A percentile compares a stretch with the other conserved stretches of the same genome.
phyloP scores from a whole-genome alignment of 1,139 yeast species.

The Scheffersomyces parashehatae region DNA sequence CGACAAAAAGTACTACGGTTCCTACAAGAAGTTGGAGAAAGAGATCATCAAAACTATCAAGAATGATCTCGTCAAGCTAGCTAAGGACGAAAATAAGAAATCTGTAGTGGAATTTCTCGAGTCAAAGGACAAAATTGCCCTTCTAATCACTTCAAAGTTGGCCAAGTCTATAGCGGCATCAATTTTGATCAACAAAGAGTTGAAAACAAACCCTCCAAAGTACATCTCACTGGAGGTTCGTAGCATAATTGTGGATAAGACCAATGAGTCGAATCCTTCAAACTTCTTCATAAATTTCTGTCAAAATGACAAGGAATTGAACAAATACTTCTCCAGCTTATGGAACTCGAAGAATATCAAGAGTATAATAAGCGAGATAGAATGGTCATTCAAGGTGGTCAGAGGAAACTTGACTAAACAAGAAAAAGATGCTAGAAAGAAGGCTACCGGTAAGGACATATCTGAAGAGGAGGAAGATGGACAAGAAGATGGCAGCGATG shows the following conservation, averaged over 20 bases:
- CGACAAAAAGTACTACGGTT: conserved; percentile 51
- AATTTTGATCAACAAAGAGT: conserved; percentile 27
- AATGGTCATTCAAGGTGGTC: conserved; percentile 59
- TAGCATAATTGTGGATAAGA: conserved; percentile 27
- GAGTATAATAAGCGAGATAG: conserved; percentile 47
- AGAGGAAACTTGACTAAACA: conserved; percentile 56
- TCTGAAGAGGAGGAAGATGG: conserved; percentile 13
- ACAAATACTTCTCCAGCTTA: conserved; percentile 54
- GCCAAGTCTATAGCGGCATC: conserved; percentile 27
- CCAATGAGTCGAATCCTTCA: conserved; percentile 41
- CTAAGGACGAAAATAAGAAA: conserved; percentile 23
- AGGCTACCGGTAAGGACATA: conserved; percentile 24
- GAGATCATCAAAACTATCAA: conserved; percentile 32
- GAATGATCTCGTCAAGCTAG: conserved; percentile 21
- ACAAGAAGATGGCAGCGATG: background rate
- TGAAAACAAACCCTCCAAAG: conserved; percentile 31
- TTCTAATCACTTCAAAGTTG: conserved; percentile 35
- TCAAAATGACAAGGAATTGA: conserved; percentile 39
- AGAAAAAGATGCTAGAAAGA: conserved; percentile 36
- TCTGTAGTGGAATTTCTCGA: conserved; percentile 20
- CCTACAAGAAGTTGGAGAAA: conserved; percentile 41
- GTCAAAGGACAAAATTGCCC: conserved; percentile 18
- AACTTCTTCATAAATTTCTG: conserved; percentile 49
- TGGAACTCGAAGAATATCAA: conserved; percentile 60
- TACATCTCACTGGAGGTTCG: conserved; percentile 29